A percentile compares a stretch with the other conserved stretches of the same genome.
These are phyloP conservation scores for Penicillium coprophilum DNA, from an alignment of 495 filamentous ascomycete genomes.

Conservation along the genomic window DNA sequence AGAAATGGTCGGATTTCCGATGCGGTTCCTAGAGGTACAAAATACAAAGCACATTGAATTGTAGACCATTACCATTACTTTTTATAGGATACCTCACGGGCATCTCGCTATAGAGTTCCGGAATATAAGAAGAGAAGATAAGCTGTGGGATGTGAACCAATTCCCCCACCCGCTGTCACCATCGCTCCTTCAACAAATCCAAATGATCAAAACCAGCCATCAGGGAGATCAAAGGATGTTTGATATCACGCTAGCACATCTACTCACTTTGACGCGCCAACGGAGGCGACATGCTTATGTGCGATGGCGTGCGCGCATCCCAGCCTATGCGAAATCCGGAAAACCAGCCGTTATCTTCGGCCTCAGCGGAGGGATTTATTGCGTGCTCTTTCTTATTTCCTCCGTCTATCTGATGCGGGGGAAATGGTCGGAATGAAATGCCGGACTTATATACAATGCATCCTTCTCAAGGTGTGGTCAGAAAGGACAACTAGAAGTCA, in stretches of 20 bases:
- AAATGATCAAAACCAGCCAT: not conserved
- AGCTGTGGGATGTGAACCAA: constrained; percentile 1
- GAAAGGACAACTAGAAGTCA: not conserved
- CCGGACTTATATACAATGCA: not conserved
- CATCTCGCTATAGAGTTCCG: not conserved
- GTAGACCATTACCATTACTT: not conserved
- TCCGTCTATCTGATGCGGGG: constrained; percentile 11
- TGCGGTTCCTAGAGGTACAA: not conserved
- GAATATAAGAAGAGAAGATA: not conserved
- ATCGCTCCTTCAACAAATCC: constrained; percentile 6
- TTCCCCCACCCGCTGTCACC: constrained; percentile 24
- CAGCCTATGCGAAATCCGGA: constrained; percentile 2
- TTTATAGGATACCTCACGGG: not conserved
- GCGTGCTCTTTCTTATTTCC: constrained; percentile 32
- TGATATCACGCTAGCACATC: not conserved
- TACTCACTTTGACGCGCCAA: not conserved
- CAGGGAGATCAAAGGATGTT: not conserved
- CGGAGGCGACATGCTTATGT: constrained; percentile 15
- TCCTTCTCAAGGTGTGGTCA: not conserved
- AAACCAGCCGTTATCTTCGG: constrained; percentile 19
- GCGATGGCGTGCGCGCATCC: constrained; percentile 30
- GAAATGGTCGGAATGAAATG: not conserved
- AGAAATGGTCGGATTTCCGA: not conserved
- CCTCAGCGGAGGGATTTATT: constrained; percentile 26
- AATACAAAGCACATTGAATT: not conserved